These are phyloP conservation scores for Pharus latifolius DNA, from an alignment of 176 grass and related monocot genomes.

Conservation along the genomic window DNA sequence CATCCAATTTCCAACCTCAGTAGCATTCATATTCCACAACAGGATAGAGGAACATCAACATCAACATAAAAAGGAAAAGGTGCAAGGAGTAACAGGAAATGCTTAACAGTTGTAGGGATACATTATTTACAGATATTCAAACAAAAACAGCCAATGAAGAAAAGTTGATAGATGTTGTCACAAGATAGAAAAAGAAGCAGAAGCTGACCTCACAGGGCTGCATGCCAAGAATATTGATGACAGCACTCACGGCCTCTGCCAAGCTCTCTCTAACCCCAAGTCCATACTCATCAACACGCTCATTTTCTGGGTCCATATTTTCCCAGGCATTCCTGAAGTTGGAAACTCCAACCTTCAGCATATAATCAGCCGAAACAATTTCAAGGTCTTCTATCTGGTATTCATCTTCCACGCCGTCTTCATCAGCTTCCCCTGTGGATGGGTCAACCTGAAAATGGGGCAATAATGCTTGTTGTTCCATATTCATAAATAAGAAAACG, in stretches of 20 bases:
- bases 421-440: slow-evolving; percentile 70
- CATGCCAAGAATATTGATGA: slow-evolving; percentile 87
- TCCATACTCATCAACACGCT: slow-evolving; percentile 86
- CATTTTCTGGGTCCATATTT: slow-evolving; percentile 67
- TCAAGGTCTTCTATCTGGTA: slow-evolving; percentile 94
- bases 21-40: neutral
- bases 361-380: slow-evolving; percentile 76
- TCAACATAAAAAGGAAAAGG: neutral
- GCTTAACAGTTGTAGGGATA: neutral
- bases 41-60: neutral
- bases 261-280: slow-evolving; percentile 90
- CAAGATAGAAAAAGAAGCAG: slow-evolving; percentile 2
- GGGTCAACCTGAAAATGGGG: slow-evolving; percentile 58
- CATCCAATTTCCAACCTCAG: neutral
- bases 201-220: slow-evolving; percentile 81
- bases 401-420: slow-evolving; percentile 95
- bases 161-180: neutral
- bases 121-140: neutral
- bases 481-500: too few relatives aligned
- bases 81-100: neutral
- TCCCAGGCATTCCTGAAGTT: slow-evolving; percentile 98
- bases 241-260: slow-evolving; percentile 81
- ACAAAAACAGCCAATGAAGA: neutral
- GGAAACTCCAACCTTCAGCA: slow-evolving; percentile 81
- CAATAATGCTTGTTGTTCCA: neutral